Conservation (phyloP, 1,284 basidiomycete species). For the Psilocybe mexicana region DNA sequence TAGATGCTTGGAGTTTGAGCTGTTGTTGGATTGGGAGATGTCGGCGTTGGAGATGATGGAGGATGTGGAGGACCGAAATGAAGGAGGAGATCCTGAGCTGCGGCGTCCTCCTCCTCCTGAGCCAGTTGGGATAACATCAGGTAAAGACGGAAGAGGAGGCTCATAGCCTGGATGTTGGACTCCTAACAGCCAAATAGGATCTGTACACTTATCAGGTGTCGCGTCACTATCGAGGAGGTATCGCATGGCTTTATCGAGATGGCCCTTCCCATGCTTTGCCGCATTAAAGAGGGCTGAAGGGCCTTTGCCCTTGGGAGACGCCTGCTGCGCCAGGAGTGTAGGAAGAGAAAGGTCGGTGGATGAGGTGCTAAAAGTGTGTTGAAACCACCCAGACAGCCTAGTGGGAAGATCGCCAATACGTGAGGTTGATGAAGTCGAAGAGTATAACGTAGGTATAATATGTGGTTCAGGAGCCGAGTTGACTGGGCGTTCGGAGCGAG, state of each 20-base stretch:
- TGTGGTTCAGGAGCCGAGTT: constrained; percentile 25
- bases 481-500: constrained; percentile 32
- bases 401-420: constrained; percentile 45
- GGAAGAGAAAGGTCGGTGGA: constrained; percentile 71
- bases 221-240: constrained; percentile 85
- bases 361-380: constrained; percentile 70
- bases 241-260: constrained; percentile 77
- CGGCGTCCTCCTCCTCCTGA: constrained; percentile 20
- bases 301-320: constrained; percentile 28
- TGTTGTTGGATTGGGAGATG: constrained; percentile 14
- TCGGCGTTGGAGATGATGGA: constrained; percentile 35
- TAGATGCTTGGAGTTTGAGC: constrained; percentile 25
- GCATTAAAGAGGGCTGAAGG: constrained; percentile 54
- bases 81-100: constrained; percentile 35
- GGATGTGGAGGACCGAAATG: constrained; percentile 52
- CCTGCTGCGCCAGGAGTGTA: constrained; percentile 51
- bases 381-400: constrained; percentile 75
- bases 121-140: constrained; percentile 1
- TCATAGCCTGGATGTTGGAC: constrained; percentile 77
- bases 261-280: constrained; percentile 72
- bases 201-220: constrained; percentile 74
- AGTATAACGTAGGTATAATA: constrained; percentile 30
- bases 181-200: constrained; percentile 85
- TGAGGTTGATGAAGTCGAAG: constrained; percentile 35
- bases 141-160: constrained; percentile 15